These are phyloP conservation scores for Clathrus columnatus DNA, from an alignment of 768 basidiomycete genomes.

Conservation along the genomic window DNA sequence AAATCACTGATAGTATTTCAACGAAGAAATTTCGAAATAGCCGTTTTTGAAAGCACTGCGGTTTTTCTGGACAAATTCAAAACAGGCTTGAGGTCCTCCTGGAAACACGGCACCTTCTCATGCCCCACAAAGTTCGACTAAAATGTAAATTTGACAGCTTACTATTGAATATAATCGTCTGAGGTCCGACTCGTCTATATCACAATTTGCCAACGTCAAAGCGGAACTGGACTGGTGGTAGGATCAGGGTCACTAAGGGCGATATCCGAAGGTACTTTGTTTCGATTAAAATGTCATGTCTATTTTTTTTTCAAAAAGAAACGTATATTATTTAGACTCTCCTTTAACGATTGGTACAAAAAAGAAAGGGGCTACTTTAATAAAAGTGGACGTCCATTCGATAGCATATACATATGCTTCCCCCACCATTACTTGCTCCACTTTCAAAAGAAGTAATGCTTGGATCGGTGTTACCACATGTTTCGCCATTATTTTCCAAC, in stretches of 20 bases:
- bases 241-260: conserved; percentile 8
- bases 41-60: conserved; percentile 9
- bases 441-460: conserved; percentile 30
- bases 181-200: conserved; percentile 8
- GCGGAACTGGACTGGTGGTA: conserved; percentile 9
- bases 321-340: neutral
- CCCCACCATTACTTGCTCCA: conserved; percentile 33
- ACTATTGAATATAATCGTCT: conserved; percentile 12
- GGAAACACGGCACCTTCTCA: conserved; percentile 12
- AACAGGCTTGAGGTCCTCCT: conserved; percentile 9
- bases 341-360: conserved; percentile 28
- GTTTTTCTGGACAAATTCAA: conserved; percentile 11
- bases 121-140: conserved; percentile 12
- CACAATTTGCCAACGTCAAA: conserved; percentile 6
- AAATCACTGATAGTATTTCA: conserved; percentile 8
- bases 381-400: conserved; percentile 28
- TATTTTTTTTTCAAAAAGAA: no score
- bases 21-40: conserved; percentile 11
- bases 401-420: conserved; percentile 40
- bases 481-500: conserved; percentile 25
- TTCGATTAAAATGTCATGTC: conserved; percentile 12
- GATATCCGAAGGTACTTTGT: conserved; percentile 9
- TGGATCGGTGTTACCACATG: conserved; percentile 33
- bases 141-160: neutral
- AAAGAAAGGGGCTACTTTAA: conserved; percentile 36